phyloP scores from a whole-genome alignment of 306 rosid genomes.

The Arachis hypogaea region DNA sequence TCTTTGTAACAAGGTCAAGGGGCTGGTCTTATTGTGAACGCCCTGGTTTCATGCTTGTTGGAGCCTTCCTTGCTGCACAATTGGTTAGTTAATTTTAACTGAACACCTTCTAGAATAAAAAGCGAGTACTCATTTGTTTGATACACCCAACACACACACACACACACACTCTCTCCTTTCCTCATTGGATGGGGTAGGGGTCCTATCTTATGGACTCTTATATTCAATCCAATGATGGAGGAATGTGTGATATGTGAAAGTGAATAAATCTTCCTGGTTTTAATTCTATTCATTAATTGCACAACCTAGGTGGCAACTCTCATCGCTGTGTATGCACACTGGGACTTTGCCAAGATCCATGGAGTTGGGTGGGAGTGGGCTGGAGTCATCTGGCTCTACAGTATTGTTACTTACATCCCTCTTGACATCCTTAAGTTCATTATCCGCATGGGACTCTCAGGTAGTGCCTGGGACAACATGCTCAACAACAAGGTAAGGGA shows the following conservation, averaged over 20 bases:
- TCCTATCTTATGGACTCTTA: no score
- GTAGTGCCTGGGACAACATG: constrained; percentile 62
- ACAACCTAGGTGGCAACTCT: constrained; percentile 62
- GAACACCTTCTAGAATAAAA: background rate
- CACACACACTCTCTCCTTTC: no score
- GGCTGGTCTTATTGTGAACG: constrained; percentile 76
- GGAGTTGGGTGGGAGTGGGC: constrained; percentile 93
- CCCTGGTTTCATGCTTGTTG: constrained; percentile 62
- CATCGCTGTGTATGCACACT: constrained; percentile 69
- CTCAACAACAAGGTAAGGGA: constrained; percentile 51
- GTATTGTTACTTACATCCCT: constrained; percentile 73
- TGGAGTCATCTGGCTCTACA: constrained; percentile 80
- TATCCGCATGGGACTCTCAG: constrained; percentile 64
- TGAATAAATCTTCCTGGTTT: background rate
- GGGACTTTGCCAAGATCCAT: constrained; percentile 71
- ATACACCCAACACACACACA: no score
- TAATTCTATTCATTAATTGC: background rate
- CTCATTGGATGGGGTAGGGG: no score
- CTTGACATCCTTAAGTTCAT: constrained; percentile 75
- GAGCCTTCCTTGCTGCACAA: constrained; percentile 75
- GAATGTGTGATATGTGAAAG: no score
- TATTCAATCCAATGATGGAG: no score
- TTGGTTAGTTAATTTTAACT: constrained; percentile 50
- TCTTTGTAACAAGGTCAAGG: constrained; percentile 87
- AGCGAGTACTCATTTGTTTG: no score